These are phyloP conservation scores for Haplosporangium sp. DNA, from an alignment of 371 early-diverging fungal genomes.

Conservation along the genomic window DNA sequence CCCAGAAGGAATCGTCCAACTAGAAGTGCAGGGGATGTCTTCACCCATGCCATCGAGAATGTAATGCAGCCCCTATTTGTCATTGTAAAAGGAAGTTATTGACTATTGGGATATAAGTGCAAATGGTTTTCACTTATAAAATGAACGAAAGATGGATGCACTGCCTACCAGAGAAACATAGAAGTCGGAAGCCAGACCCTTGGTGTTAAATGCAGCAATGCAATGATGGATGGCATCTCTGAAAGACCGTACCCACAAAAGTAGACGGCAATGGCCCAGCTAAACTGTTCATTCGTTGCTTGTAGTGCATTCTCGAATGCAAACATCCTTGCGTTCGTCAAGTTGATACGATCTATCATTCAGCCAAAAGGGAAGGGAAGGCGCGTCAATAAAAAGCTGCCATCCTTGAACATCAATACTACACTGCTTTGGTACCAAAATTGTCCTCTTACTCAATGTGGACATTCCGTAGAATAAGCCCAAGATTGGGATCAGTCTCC, in stretches of 20 bases:
- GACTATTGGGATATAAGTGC: background rate
- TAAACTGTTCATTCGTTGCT: constrained; percentile 25
- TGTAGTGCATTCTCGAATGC: constrained; percentile 31
- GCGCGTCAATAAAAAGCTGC: too few species aligned
- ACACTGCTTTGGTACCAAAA: background rate
- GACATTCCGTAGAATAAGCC: constrained; percentile 47
- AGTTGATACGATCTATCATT: constrained; percentile 29
- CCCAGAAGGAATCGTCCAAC: constrained; percentile 31
- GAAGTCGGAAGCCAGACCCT: constrained; percentile 43
- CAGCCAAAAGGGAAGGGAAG: background rate
- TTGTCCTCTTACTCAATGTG: constrained; percentile 31
- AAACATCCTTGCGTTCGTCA: constrained; percentile 37
- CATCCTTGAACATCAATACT: too few species aligned
- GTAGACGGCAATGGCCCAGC: constrained; percentile 35
- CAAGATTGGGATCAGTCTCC: constrained; percentile 46
- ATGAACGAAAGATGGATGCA: background rate
- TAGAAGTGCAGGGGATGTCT: constrained; percentile 8
- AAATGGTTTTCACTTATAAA: too few species aligned
- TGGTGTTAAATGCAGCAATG: constrained; percentile 30
- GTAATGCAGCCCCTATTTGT: constrained; percentile 30
- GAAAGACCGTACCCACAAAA: constrained; percentile 43
- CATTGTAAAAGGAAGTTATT: background rate
- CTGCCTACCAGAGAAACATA: constrained; percentile 41
- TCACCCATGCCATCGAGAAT: constrained; percentile 28
- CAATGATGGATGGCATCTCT: constrained; percentile 47